phyloP scores from a whole-genome alignment of 805 yeast species.

The Kregervanrija delftensis region DNA sequence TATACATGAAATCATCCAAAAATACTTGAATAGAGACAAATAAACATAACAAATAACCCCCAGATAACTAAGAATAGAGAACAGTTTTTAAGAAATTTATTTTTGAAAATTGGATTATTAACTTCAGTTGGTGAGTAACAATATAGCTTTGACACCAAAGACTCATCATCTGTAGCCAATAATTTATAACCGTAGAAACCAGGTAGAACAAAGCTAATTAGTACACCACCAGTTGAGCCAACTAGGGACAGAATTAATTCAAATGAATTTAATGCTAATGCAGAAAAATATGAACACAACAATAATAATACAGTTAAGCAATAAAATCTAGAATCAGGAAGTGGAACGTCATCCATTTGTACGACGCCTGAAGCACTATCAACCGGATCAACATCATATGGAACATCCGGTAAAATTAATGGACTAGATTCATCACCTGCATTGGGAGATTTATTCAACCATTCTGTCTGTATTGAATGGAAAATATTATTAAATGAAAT shows the following conservation, averaged over 20 bases:
- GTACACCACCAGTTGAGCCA: slow-evolving; percentile 79
- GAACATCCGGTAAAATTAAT: background rate
- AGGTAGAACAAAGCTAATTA: slow-evolving; percentile 72
- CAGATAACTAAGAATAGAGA: slow-evolving; percentile 40
- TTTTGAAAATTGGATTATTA: slow-evolving; percentile 16
- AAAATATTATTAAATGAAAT: slow-evolving; percentile 63
- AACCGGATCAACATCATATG: background rate
- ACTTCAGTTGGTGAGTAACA: slow-evolving; percentile 19
- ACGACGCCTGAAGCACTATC: background rate
- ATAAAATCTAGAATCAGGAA: slow-evolving; percentile 39
- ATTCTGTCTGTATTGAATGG: slow-evolving; percentile 7
- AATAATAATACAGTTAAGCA: slow-evolving; percentile 43
- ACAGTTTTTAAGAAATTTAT: slow-evolving; percentile 10
- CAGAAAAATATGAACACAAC: slow-evolving; percentile 43
- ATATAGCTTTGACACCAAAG: slow-evolving; percentile 9
- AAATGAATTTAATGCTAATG: slow-evolving; percentile 54
- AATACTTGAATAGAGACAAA: slow-evolving; percentile 45
- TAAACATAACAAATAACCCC: slow-evolving; percentile 50
- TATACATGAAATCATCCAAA: slow-evolving; percentile 23
- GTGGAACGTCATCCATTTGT: slow-evolving; percentile 34
- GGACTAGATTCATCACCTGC: slow-evolving; percentile 5
- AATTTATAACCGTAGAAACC: slow-evolving; percentile 67
- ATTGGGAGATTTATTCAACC: background rate
- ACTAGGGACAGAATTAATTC: slow-evolving; percentile 66
- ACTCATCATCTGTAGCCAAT: slow-evolving; percentile 27